A percentile compares a stretch with the other conserved stretches of the same genome.
phyloP scores from a whole-genome alignment of 345 rosid species.

The Arabidopsis thaliana region TAIR10.1 NC_003070.9:17286501-17287000 shows the following conservation, averaged over 20 bases:
- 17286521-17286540: not conserved
- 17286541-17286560: constrained; percentile 4
- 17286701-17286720: constrained; percentile 19
- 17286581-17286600: constrained; percentile 18
- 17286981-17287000: not conserved
- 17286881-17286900: not conserved
- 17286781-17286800: constrained; percentile 38
- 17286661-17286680: constrained; percentile 34
- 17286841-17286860: not conserved
- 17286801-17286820: not conserved
- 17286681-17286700: constrained; percentile 23
- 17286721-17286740: constrained; percentile 12
- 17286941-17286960: not conserved
- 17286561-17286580: not conserved
- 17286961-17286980: not conserved
- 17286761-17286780: constrained; percentile 4
- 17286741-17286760: constrained; percentile 14
- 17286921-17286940: constrained; percentile 18
- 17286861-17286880: not conserved
- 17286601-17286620: constrained; percentile 31
- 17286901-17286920: constrained; percentile 15
- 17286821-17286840: constrained; percentile 34
- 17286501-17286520: not conserved
- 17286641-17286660: constrained; percentile 22
- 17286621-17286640: constrained; percentile 40